Conservation (phyloP, 331 rosid species). For the Quercus lobata region DNA sequence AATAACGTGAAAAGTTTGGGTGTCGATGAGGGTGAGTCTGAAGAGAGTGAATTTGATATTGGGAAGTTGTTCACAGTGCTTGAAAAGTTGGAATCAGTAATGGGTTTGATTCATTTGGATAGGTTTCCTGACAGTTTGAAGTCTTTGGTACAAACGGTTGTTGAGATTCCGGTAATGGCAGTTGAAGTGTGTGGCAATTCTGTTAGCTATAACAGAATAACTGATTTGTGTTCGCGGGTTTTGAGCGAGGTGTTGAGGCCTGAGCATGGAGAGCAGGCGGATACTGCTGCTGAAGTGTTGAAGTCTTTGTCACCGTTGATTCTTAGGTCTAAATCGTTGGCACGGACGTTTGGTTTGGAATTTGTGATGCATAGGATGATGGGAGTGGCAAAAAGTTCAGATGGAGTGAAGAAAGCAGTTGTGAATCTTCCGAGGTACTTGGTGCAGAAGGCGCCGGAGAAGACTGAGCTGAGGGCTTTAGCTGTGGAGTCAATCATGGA, state of each 20-base stretch:
- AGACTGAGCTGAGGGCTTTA: conserved; percentile 70
- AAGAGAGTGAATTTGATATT: conserved; percentile 31
- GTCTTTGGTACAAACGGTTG: conserved; percentile 61
- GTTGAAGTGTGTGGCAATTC: conserved; percentile 36
- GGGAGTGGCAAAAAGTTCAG: conserved; percentile 17
- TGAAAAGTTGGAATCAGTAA: conserved; percentile 53
- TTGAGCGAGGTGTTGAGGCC: conserved; percentile 54
- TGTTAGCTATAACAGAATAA: conserved; percentile 35
- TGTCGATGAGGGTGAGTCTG: conserved; percentile 2
- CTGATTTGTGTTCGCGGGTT: conserved; percentile 41
- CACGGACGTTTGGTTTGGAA: conserved; percentile 53
- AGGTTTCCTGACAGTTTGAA: conserved; percentile 79
- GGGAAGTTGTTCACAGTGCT: conserved; percentile 48
- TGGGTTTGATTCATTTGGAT: conserved; percentile 69
- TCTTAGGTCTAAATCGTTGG: conserved; percentile 58
- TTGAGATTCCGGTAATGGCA: conserved; percentile 49
- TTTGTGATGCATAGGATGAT: conserved; percentile 41
- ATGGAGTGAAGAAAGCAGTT: conserved; percentile 62
- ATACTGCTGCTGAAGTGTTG: conserved; percentile 67
- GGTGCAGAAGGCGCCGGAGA: conserved; percentile 74
- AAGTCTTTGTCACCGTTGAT: conserved; percentile 51
- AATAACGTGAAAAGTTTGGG: not conserved
- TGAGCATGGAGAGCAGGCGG: conserved; percentile 52
- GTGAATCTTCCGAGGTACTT: conserved; percentile 69
- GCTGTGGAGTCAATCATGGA: conserved; percentile 79